Conservation (phyloP, 176 grass and related monocot genomes). For the Musa itinerans region DNA sequence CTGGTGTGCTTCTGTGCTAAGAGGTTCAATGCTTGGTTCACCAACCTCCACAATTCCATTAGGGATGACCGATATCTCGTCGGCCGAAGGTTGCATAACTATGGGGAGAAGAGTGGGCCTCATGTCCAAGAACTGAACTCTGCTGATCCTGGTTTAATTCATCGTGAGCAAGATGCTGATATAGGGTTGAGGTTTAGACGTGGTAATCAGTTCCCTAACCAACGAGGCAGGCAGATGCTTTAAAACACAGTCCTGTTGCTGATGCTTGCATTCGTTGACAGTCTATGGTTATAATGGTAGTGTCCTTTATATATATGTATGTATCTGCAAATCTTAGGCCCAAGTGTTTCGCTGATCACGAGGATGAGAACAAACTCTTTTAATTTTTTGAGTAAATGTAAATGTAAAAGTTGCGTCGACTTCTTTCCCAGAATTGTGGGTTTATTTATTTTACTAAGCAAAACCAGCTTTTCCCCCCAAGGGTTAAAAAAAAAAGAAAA, state of each 20-base stretch:
- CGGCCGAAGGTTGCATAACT: conserved; percentile 88
- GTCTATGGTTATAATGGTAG: too few species aligned
- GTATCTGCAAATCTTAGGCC: too few species aligned
- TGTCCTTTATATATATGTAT: too few species aligned
- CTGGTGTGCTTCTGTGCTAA: conserved; percentile 59
- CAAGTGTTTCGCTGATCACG: too few species aligned
- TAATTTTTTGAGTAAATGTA: not conserved
- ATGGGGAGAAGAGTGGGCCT: conserved; percentile 37
- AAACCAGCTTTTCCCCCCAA: too few species aligned
- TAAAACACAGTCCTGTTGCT: not conserved
- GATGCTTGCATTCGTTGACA: not conserved
- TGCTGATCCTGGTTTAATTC: conserved; percentile 28
- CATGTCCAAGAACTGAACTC: not conserved
- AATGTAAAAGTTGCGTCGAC: not conserved
- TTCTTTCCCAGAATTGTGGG: not conserved
- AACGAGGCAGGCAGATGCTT: conserved; percentile 28
- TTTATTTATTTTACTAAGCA: too few species aligned
- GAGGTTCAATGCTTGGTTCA: conserved; percentile 92
- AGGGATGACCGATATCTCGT: conserved; percentile 92
- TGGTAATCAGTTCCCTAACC: conserved; percentile 32
- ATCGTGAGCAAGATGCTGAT: conserved; percentile 37
- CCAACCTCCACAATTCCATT: conserved; percentile 94
- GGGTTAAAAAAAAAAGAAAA: too few species aligned
- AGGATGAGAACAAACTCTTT: not conserved
- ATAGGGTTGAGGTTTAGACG: conserved; percentile 43